Conservation (phyloP, 495 filamentous ascomycete genomes). For the Neurospora discreta region DNA sequence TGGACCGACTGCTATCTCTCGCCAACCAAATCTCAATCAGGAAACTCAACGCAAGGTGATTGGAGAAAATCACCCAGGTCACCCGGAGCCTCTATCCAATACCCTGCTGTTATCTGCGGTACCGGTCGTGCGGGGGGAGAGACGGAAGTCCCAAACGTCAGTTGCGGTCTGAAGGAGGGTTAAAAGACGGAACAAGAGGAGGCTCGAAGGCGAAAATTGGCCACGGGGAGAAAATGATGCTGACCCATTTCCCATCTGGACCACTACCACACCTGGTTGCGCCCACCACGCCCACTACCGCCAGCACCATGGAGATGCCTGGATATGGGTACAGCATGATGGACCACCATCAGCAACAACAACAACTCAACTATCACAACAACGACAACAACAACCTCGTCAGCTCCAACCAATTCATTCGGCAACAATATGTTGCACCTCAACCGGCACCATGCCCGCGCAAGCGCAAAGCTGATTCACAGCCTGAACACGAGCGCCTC, state of each 20-base stretch:
- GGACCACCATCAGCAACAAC: not conserved
- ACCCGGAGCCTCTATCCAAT: not conserved
- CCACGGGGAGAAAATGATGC: not conserved
- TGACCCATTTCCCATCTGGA: not conserved
- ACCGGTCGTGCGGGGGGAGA: not conserved
- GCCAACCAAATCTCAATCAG: not conserved
- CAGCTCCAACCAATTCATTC: not conserved
- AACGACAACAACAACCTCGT: constrained; percentile 1
- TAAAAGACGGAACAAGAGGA: not conserved
- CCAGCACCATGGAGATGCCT: not conserved
- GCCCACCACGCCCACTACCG: not conserved
- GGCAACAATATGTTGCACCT: constrained; percentile 1
- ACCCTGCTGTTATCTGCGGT: not conserved
- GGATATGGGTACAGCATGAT: not conserved
- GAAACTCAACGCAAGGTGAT: not conserved
- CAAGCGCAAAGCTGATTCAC: constrained; percentile 43
- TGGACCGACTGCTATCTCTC: not conserved
- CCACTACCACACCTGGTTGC: not conserved
- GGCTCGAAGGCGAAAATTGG: not conserved
- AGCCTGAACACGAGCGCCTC: constrained; percentile 43
- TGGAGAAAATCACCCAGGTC: not conserved
- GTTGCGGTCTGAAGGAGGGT: not conserved
- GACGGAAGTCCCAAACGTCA: not conserved
- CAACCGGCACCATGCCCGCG: constrained; percentile 18
- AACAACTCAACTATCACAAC: not conserved